These are phyloP conservation scores for Jacaranda copaia DNA, from an alignment of 257 asterid species.

Conservation along the genomic window DNA sequence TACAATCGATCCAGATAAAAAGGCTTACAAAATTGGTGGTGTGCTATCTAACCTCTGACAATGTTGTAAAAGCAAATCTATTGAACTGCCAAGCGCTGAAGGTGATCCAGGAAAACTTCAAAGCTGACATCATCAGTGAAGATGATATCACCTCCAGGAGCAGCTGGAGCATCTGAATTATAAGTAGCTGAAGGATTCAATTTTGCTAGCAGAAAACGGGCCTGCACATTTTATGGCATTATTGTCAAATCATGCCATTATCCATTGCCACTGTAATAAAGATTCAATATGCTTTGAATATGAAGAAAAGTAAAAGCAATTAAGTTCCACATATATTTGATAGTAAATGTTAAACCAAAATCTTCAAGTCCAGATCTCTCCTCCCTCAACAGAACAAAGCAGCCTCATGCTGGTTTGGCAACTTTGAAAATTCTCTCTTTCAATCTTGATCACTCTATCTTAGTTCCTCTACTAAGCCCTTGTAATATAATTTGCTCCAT, in stretches of 20 bases:
- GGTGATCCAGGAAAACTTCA: conserved; percentile 97
- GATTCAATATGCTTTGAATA: conserved; percentile 20
- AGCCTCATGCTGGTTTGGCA: no score
- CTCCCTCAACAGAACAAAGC: conserved; percentile 9
- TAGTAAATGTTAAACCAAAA: background rate
- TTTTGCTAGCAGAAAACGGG: conserved; percentile 94
- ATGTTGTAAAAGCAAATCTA: conserved; percentile 44
- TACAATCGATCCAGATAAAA: conserved; percentile 51
- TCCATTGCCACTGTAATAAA: conserved; percentile 5
- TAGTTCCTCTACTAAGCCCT: no score
- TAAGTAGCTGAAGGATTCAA: conserved; percentile 97
- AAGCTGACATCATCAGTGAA: conserved; percentile 98
- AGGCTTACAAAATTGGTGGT: conserved; percentile 53
- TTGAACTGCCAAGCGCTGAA: conserved; percentile 95
- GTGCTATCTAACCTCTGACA: conserved; percentile 55
- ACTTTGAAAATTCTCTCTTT: no score
- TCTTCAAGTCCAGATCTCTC: background rate
- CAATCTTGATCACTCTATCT: no score
- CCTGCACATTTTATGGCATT: conserved; percentile 59
- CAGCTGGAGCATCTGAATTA: conserved; percentile 69
- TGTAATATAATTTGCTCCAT: no score
- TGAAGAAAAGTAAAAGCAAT: conserved; percentile 28
- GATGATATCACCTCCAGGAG: conserved; percentile 86
- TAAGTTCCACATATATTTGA: background rate
- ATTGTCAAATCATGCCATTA: conserved; percentile 28